These are phyloP conservation scores for Penicillium steckii DNA, from an alignment of 495 filamentous ascomycete species.

Conservation along the genomic window DNA sequence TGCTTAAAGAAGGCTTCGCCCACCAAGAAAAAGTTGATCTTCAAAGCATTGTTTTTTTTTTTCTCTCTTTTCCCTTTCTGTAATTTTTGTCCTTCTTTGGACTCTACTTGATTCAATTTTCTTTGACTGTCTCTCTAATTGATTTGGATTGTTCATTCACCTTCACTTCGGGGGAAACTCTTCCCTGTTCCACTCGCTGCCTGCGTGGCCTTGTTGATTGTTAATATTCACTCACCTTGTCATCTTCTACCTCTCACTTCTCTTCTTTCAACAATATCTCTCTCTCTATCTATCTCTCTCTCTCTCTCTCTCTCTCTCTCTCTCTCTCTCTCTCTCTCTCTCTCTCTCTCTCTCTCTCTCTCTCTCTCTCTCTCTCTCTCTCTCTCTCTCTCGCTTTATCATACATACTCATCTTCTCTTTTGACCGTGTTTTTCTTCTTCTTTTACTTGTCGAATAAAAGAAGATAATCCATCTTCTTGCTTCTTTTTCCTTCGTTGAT, in stretches of 20 bases:
- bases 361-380: not conserved
- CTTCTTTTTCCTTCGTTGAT: slow-evolving; percentile 9
- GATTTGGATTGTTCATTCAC: not conserved
- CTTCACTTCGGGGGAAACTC: no score
- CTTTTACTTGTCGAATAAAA: not conserved
- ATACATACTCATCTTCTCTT: not conserved
- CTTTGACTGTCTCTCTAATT: not conserved
- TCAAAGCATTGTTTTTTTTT: not conserved
- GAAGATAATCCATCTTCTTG: slow-evolving; percentile 2
- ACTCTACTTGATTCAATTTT: not conserved
- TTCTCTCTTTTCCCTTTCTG: no score
- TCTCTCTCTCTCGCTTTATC: not conserved
- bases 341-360: not conserved
- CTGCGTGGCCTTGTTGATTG: no score
- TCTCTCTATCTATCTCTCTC: not conserved
- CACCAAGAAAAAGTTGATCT: not conserved
- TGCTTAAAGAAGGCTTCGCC: slow-evolving; percentile 2
- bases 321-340: no score
- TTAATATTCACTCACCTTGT: no score
- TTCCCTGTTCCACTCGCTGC: no score
- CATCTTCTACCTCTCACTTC: slow-evolving; percentile 6
- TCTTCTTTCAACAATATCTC: no score
- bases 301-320: not conserved
- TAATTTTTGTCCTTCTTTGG: not conserved
- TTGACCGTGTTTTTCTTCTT: not conserved